Evolutionary conservation across 2,329 filamentous ascomycete genomes (phyloP).

Genomic region (Spiromastix sp.): DNA sequence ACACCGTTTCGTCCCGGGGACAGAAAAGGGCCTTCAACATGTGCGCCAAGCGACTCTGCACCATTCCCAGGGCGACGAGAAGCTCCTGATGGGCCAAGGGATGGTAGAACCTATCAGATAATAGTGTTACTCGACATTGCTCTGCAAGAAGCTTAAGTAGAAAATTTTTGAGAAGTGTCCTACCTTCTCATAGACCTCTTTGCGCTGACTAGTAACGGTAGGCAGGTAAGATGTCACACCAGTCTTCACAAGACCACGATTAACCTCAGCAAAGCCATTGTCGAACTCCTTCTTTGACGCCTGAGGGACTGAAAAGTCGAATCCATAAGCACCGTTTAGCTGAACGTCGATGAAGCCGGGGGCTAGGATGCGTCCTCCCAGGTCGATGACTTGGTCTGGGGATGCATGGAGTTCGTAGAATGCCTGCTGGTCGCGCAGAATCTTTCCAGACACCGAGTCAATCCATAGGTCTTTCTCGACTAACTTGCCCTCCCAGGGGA

Average conservation of each 20-base stretch:
- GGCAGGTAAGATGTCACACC: conserved; percentile 84
- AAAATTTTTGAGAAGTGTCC: no score
- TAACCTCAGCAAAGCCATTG: conserved; percentile 61
- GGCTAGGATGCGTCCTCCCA: conserved; percentile 71
- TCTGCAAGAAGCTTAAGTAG: no score
- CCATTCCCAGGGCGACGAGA: conserved; percentile 53
- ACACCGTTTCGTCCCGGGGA: conserved; percentile 76
- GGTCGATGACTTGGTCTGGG: conserved; percentile 66
- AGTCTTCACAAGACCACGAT: conserved; percentile 60
- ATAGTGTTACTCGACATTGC: no score
- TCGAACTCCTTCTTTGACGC: conserved; percentile 57
- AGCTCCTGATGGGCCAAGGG: conserved; percentile 60
- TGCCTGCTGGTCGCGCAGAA: conserved; percentile 58
- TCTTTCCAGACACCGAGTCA: conserved; percentile 68
- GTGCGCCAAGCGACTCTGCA: conserved; percentile 78
- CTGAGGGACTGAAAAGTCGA: conserved; percentile 76
- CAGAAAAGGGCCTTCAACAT: conserved; percentile 86
- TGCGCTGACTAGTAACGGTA: conserved; percentile 66
- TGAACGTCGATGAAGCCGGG: conserved; percentile 87
- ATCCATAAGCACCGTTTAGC: conserved; percentile 84
- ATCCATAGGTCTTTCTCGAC: conserved; percentile 81
- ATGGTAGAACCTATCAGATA: conserved; percentile 57
- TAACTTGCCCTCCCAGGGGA: conserved; percentile 58
- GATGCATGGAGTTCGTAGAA: conserved; percentile 38
- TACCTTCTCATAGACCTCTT: conserved; percentile 72